Percentiles rank a stretch among this genome's conserved stretches.
These are phyloP conservation scores for Endotrypanum monterogeii DNA, from an alignment of 208 protist species.

Conservation along the genomic window DNA sequence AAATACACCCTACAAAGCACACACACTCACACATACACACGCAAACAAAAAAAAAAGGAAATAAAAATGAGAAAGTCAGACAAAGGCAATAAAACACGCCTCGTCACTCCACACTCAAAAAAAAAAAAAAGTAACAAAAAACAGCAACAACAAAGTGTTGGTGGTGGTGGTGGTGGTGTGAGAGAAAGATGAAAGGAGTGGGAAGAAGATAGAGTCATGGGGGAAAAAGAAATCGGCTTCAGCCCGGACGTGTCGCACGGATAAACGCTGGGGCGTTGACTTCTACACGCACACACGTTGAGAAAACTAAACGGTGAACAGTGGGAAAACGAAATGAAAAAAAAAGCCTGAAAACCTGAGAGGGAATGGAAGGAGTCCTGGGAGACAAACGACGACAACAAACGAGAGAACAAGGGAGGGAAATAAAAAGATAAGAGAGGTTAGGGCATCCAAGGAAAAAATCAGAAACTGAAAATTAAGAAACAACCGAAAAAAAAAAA, in stretches of 20 bases:
- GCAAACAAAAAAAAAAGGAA: background rate
- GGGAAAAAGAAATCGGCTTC: background rate
- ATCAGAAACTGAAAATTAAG: background rate
- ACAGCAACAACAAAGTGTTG: background rate
- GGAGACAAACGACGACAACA: background rate
- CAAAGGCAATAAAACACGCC: background rate
- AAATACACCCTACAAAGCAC: too few relatives aligned
- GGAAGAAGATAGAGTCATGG: background rate
- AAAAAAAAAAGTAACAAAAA: background rate
- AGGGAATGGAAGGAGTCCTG: background rate
- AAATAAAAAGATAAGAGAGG: background rate
- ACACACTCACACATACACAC: background rate
- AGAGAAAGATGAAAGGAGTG: too few relatives aligned
- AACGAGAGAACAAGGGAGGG: background rate
- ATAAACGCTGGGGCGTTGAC: background rate
- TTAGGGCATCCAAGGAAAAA: background rate
- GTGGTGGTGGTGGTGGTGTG: too few relatives aligned
- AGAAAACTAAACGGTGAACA: background rate
- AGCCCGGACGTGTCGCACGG: background rate
- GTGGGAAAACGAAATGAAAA: background rate
- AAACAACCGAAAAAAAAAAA: background rate
- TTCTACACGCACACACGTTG: background rate
- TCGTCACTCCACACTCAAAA: slow-evolving; percentile 7
- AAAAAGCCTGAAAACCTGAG: background rate
- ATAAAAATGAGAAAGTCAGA: background rate